Percentiles rank a stretch among this genome's conserved stretches.
Evolutionary conservation across 371 early-diverging fungal genomes (phyloP).

Genomic region (Mucor piriformis): DNA sequence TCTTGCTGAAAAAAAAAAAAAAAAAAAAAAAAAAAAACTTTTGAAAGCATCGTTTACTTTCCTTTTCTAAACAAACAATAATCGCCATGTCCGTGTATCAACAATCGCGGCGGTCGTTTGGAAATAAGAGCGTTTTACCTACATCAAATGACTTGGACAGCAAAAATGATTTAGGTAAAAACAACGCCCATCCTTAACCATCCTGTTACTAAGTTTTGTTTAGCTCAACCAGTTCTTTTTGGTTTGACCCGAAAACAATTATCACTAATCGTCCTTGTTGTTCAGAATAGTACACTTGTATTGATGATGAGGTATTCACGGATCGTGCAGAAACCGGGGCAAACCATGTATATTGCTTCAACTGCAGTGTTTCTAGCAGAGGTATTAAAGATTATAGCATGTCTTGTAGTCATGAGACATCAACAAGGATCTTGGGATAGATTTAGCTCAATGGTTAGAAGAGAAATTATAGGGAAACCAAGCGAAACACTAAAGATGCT

Average conservation of each 20-base stretch:
- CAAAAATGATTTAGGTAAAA: background rate
- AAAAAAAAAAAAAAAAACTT: too few species aligned
- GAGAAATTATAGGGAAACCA: constrained; percentile 56
- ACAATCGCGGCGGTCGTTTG: constrained; percentile 30
- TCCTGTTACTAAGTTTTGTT: constrained; percentile 6
- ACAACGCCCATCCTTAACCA: background rate
- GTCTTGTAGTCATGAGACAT: constrained; percentile 40
- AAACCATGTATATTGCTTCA: constrained; percentile 66
- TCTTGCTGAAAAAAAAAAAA: too few species aligned
- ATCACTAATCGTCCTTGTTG: constrained; percentile 56
- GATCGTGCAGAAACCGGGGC: constrained; percentile 50
- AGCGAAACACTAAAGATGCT: constrained; percentile 68
- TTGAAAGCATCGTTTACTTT: too few species aligned
- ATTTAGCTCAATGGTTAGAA: constrained; percentile 37
- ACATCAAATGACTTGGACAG: constrained; percentile 1
- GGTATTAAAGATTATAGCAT: constrained; percentile 56
- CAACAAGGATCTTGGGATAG: constrained; percentile 32
- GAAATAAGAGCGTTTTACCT: constrained; percentile 26
- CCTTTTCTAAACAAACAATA: too few species aligned
- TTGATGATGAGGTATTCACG: constrained; percentile 69
- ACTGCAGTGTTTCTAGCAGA: constrained; percentile 73
- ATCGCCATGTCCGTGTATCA: constrained; percentile 20
- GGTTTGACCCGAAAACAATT: constrained; percentile 50
- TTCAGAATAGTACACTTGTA: constrained; percentile 67
- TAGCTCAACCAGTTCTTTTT: constrained; percentile 40